Evolutionary conservation across 192 early-diverging fungal genomes (phyloP).

Genomic region (Mortierella alpina): DNA sequence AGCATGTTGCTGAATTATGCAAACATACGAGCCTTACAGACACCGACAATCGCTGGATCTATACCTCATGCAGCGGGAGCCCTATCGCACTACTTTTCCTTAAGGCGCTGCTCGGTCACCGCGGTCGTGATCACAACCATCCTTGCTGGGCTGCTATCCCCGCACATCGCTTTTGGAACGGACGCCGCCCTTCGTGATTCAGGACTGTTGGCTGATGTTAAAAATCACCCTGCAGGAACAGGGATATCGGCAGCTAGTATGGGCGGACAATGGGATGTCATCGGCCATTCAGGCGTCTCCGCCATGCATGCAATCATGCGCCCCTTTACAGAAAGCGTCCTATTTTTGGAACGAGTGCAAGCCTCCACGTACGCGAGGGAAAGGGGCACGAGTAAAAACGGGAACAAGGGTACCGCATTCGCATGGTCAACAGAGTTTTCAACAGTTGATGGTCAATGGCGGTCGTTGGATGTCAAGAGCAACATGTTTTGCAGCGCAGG

Average conservation of each 20-base stretch:
- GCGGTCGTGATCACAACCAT: conserved; percentile 8
- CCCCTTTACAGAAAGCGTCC: conserved; percentile 39
- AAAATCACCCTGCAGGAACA: background rate
- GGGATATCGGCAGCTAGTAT: conserved; percentile 18
- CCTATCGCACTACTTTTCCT: conserved; percentile 6
- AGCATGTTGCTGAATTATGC: background rate
- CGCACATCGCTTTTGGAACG: conserved; percentile 5
- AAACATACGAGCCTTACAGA: background rate
- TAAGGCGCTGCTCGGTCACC: conserved; percentile 13
- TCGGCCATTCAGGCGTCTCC: conserved; percentile 51
- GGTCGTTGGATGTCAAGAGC: conserved; percentile 33
- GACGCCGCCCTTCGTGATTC: conserved; percentile 17
- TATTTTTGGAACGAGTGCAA: conserved; percentile 46
- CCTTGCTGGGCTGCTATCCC: conserved; percentile 3
- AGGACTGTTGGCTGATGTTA: background rate
- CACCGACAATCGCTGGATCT: background rate
- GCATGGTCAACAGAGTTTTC: conserved; percentile 53
- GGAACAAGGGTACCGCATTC: conserved; percentile 29
- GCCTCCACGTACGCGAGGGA: conserved; percentile 26
- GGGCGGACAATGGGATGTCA: conserved; percentile 53
- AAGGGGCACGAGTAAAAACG: conserved; percentile 24
- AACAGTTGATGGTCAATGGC: conserved; percentile 28
- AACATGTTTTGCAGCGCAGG: conserved; percentile 54
- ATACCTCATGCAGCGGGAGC: background rate
- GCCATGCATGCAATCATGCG: conserved; percentile 50